Evolutionary conservation across 2,329 filamentous ascomycete genomes (phyloP).

Genomic region (Beauveria scarabaeidicola): DNA sequence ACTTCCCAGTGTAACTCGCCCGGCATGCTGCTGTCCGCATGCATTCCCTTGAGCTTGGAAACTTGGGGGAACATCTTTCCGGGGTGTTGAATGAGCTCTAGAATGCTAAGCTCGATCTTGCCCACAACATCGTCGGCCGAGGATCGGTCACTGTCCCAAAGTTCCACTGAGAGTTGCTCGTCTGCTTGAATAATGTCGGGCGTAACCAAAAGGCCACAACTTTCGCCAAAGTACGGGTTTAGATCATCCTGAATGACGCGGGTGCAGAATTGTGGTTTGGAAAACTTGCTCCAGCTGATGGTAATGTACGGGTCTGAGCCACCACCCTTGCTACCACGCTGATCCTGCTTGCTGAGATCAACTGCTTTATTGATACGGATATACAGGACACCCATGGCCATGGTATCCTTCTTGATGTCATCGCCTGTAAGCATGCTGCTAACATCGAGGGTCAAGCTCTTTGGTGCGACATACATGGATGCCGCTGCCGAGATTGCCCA

Average conservation of each 20-base stretch:
- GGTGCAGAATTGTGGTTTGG: conserved; percentile 96
- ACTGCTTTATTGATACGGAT: conserved; percentile 82
- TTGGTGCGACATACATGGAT: conserved; percentile 88
- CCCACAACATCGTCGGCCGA: conserved; percentile 93
- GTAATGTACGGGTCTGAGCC: conserved; percentile 96
- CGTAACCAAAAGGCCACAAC: conserved; percentile 75
- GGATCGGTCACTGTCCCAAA: conserved; percentile 92
- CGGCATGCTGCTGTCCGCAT: conserved; percentile 80
- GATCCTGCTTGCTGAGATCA: conserved; percentile 86
- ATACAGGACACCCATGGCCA: conserved; percentile 83
- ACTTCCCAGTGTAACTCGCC: conserved; percentile 95
- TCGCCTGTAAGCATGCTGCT: conserved; percentile 87
- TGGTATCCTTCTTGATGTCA: conserved; percentile 80
- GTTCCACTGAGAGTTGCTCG: conserved; percentile 84
- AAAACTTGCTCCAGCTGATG: conserved; percentile 89
- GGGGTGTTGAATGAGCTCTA: conserved; percentile 86
- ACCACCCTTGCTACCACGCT: conserved; percentile 70
- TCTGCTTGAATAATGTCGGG: conserved; percentile 86
- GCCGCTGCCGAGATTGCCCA: conserved; percentile 83
- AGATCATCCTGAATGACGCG: conserved; percentile 91
- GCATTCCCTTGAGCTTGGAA: conserved; percentile 74
- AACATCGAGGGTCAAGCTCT: conserved; percentile 86
- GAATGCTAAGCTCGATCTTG: conserved; percentile 87
- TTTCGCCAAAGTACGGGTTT: conserved; percentile 89
- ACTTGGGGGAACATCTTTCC: conserved; percentile 87